Evolutionary conservation across 2,329 filamentous ascomycete genomes (phyloP).

Genomic region (Emericellopsis atlantica): DNA sequence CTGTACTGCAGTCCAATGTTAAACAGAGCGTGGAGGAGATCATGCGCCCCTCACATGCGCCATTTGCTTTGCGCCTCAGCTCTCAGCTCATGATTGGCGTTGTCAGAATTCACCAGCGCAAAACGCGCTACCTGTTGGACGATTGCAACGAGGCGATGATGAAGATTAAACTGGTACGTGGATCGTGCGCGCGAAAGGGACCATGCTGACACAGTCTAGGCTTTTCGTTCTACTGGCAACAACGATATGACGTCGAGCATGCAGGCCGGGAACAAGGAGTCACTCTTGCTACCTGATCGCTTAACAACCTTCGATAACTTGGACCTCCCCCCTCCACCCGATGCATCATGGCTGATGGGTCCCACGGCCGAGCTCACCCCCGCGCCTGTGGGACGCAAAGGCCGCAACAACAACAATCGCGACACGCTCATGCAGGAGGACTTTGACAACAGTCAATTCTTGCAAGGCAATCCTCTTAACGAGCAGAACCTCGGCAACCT

Average conservation of each 20-base stretch:
- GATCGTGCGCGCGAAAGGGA: background rate
- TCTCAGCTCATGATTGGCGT: constrained; percentile 91
- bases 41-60: constrained; percentile 82
- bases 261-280: constrained; percentile 70
- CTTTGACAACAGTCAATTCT: constrained; percentile 64
- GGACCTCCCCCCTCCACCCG: constrained; percentile 68
- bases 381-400: constrained; percentile 40
- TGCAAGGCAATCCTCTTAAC: constrained; percentile 32
- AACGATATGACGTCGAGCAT: constrained; percentile 85
- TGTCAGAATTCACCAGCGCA: constrained; percentile 93
- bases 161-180: constrained; percentile 91
- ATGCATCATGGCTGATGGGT: constrained; percentile 73
- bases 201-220: constrained; percentile 39
- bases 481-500: constrained; percentile 43
- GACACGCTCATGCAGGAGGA: constrained; percentile 60
- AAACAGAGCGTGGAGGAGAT: constrained; percentile 92
- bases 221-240: constrained; percentile 87
- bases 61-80: constrained; percentile 86
- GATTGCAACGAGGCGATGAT: constrained; percentile 95
- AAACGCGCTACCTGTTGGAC: constrained; percentile 89
- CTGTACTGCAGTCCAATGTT: constrained; percentile 89
- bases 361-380: constrained; percentile 53
- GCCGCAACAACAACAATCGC: constrained; percentile 45
- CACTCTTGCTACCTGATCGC: constrained; percentile 79
- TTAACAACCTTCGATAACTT: constrained; percentile 84